Evolutionary conservation across 164 flowering plant species (phyloP).

Genomic region (Vitis rupestris): DNA sequence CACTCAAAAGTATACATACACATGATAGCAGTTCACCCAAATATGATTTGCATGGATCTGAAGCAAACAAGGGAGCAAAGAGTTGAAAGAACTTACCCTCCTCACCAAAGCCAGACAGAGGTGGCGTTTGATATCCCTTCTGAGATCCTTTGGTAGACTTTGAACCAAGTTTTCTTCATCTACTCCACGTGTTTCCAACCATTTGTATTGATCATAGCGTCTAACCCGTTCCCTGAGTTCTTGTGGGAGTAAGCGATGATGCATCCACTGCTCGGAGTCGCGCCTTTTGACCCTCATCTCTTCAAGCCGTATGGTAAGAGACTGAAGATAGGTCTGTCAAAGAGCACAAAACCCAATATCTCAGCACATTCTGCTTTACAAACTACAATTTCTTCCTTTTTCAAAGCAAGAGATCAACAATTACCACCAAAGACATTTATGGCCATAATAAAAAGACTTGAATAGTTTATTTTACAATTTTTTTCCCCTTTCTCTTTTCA

Average conservation of each 20-base stretch:
- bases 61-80: background rate
- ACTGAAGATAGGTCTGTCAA: conserved; percentile 93
- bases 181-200: conserved; percentile 98
- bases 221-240: conserved; percentile 94
- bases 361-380: background rate
- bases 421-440: no score
- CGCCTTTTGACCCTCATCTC: conserved; percentile 99
- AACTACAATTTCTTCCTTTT: no score
- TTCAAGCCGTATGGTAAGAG: conserved; percentile 90
- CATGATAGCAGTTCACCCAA: no score
- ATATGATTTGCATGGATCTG: background rate
- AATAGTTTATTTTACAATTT: no score
- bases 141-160: conserved; percentile 90
- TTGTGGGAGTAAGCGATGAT: conserved; percentile 95
- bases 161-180: conserved; percentile 94
- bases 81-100: conserved; percentile 52
- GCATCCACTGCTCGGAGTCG: conserved; percentile 99
- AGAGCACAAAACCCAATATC: conserved; percentile 12
- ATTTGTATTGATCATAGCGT: conserved; percentile 97
- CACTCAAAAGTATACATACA: background rate
- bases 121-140: conserved; percentile 96
- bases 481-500: no score
- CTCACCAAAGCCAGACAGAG: conserved; percentile 93
- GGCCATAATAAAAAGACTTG: no score
- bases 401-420: no score